Conservation (phyloP, 2,329 filamentous ascomycete species). For the Fusarium xylarioides region DNA sequence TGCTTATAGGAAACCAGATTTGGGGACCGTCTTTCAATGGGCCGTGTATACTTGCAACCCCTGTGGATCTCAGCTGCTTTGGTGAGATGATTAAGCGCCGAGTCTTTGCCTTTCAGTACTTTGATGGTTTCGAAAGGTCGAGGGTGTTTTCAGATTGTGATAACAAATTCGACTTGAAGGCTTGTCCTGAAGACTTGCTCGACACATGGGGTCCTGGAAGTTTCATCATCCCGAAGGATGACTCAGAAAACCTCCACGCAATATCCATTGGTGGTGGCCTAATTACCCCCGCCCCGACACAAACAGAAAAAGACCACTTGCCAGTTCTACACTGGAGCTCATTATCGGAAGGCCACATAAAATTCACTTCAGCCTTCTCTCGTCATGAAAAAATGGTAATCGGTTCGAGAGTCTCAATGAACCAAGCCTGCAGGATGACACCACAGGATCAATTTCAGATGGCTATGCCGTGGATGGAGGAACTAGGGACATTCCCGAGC, state of each 20-base stretch:
- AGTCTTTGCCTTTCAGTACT: not conserved
- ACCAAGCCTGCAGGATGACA: too few relatives aligned
- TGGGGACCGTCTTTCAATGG: rapidly evolving
- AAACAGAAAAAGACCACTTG: rapidly evolving
- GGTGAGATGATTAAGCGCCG: rapidly evolving
- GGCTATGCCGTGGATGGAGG: not conserved
- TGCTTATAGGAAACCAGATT: rapidly evolving
- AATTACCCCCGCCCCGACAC: rapidly evolving
- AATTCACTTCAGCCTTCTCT: rapidly evolving
- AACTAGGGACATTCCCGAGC: rapidly evolving
- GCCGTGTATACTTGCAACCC: rapidly evolving
- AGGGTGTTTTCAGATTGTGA: rapidly evolving
- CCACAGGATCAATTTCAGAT: too few relatives aligned
- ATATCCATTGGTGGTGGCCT: rapidly evolving
- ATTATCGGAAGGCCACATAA: rapidly evolving
- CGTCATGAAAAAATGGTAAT: too few relatives aligned
- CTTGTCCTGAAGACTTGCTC: rapidly evolving
- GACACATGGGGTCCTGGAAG: not conserved
- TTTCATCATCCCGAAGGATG: rapidly evolving
- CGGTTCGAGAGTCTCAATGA: too few relatives aligned
- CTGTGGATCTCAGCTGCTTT: rapidly evolving
- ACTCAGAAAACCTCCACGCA: rapidly evolving
- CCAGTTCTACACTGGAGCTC: rapidly evolving
- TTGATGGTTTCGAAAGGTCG: rapidly evolving
- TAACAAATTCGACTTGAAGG: not conserved